These are phyloP conservation scores for Boletus semigastroideus DNA, from an alignment of 1,284 basidiomycete species.

Conservation along the genomic window DNA sequence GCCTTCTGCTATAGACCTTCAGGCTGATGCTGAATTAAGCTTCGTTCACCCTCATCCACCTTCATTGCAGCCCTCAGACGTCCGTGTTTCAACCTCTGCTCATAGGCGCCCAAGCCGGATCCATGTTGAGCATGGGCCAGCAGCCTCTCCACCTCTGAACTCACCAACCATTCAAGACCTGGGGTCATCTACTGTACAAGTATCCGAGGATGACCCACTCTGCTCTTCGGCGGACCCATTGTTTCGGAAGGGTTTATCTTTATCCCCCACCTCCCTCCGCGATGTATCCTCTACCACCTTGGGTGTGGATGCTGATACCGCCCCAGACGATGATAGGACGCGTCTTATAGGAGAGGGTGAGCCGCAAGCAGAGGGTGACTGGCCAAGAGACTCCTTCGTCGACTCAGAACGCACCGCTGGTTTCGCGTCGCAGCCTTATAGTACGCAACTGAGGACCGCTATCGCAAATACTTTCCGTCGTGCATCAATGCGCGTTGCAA, in stretches of 20 bases:
- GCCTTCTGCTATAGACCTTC: slow-evolving; percentile 58
- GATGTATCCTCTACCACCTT: slow-evolving; percentile 54
- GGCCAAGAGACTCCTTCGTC: slow-evolving; percentile 22
- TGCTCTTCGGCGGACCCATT: slow-evolving; percentile 25
- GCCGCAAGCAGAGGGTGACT: slow-evolving; percentile 23
- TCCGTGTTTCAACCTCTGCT: slow-evolving; percentile 34
- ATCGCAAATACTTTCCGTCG: slow-evolving; percentile 64
- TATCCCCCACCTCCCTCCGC: slow-evolving; percentile 42
- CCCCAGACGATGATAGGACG: slow-evolving; percentile 55
- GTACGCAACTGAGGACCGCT: slow-evolving; percentile 54
- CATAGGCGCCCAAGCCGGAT: slow-evolving; percentile 61
- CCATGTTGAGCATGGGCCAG: slow-evolving; percentile 42
- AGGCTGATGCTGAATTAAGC: slow-evolving; percentile 39
- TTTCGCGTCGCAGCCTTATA: slow-evolving; percentile 40
- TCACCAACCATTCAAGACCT: slow-evolving; percentile 4
- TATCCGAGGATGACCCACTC: slow-evolving; percentile 49
- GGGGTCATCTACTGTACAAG: slow-evolving; percentile 19
- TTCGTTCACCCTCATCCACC: slow-evolving; percentile 44
- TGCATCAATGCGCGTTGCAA: slow-evolving; percentile 81
- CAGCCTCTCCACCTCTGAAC: slow-evolving; percentile 29
- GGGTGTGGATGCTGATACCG: slow-evolving; percentile 43
- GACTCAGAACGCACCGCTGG: slow-evolving; percentile 43
- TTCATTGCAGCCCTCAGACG: slow-evolving; percentile 42
- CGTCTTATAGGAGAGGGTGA: slow-evolving; percentile 50
- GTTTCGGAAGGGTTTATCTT: slow-evolving; percentile 9